Percentiles rank a stretch among this genome's conserved stretches.
phyloP scores from a whole-genome alignment of 2,329 filamentous ascomycete species.

The Chaetomium olivaceum region DNA sequence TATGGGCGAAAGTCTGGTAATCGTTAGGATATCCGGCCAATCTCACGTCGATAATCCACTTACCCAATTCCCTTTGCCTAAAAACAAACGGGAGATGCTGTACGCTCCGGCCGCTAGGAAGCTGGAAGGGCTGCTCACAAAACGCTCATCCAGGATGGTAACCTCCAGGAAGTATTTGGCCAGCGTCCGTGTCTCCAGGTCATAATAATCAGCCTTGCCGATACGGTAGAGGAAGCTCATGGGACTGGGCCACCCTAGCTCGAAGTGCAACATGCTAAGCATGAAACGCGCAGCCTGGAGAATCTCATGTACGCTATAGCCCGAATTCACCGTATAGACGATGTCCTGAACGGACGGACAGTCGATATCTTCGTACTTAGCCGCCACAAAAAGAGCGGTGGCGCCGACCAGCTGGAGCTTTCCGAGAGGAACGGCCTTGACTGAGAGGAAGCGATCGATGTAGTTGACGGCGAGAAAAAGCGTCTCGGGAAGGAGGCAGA shows the following conservation, averaged over 20 bases:
- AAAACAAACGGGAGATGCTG: slow-evolving; percentile 83
- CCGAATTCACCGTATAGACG: slow-evolving; percentile 95
- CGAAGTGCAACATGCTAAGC: slow-evolving; percentile 93
- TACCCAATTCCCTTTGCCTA: slow-evolving; percentile 94
- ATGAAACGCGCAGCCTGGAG: slow-evolving; percentile 98
- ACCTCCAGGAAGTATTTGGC: slow-evolving; percentile 98
- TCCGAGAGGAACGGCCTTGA: slow-evolving; percentile 90
- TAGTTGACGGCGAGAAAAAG: slow-evolving; percentile 95
- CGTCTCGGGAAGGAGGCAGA: slow-evolving; percentile 88
- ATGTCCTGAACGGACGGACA: slow-evolving; percentile 94
- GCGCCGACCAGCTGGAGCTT: slow-evolving; percentile 96
- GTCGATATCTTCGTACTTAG: slow-evolving; percentile 99
- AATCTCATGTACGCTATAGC: slow-evolving; percentile 87
- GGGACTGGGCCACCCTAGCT: slow-evolving; percentile 93
- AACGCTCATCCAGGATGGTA: slow-evolving; percentile 96
- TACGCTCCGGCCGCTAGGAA: slow-evolving; percentile 92
- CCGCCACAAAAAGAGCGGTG: slow-evolving; percentile 91
- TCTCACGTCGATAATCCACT: slow-evolving; percentile 40
- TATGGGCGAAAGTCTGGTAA: slow-evolving; percentile 71
- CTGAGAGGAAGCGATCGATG: slow-evolving; percentile 92
- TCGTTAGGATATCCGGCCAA: slow-evolving; percentile 39
- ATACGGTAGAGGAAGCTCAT: slow-evolving; percentile 97
- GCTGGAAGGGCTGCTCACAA: slow-evolving; percentile 87
- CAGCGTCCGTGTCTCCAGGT: slow-evolving; percentile 89
- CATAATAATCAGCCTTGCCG: slow-evolving; percentile 98